Percentiles rank a stretch among this genome's conserved stretches.
phyloP scores from a whole-genome alignment of 2,329 filamentous ascomycete genomes.

The Grosmannia huntii region DNA sequence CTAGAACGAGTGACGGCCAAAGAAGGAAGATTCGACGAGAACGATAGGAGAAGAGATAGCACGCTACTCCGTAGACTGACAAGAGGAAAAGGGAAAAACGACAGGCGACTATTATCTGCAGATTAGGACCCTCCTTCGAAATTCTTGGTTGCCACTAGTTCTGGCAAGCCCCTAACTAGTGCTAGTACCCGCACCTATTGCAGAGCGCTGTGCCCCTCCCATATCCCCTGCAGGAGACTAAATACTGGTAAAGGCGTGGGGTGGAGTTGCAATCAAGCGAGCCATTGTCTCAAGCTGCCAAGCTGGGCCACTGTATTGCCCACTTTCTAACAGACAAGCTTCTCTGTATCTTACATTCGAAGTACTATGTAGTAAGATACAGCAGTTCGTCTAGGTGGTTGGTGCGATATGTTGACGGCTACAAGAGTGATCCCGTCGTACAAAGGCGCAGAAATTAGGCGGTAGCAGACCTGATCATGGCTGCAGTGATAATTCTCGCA shows the following conservation, averaged over 20 bases:
- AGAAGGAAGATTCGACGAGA: neutral
- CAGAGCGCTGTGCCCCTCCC: neutral
- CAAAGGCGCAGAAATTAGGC: neutral
- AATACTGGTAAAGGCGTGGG: too few species aligned
- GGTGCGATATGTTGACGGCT: neutral
- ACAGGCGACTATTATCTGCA: neutral
- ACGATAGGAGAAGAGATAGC: neutral
- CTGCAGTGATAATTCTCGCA: neutral
- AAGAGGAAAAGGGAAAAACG: neutral
- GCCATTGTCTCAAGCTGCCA: neutral
- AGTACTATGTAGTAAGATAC: too few species aligned
- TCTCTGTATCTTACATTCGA: too few species aligned
- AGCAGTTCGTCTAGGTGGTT: neutral
- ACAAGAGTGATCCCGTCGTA: too few species aligned
- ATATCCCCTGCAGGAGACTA: neutral
- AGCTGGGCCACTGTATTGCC: neutral
- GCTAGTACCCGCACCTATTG: neutral
- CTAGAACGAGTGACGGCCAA: slow-evolving; percentile 1
- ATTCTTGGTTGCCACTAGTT: neutral
- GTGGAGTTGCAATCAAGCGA: too few species aligned
- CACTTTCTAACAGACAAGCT: neutral
- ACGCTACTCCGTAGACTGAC: neutral
- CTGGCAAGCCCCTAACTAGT: neutral
- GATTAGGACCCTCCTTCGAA: neutral
- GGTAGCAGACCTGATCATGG: neutral